A percentile compares a stretch with the other conserved stretches of the same genome.
These are phyloP conservation scores for Ormosia emarginata DNA, from an alignment of 306 rosid genomes.

Conservation along the genomic window DNA sequence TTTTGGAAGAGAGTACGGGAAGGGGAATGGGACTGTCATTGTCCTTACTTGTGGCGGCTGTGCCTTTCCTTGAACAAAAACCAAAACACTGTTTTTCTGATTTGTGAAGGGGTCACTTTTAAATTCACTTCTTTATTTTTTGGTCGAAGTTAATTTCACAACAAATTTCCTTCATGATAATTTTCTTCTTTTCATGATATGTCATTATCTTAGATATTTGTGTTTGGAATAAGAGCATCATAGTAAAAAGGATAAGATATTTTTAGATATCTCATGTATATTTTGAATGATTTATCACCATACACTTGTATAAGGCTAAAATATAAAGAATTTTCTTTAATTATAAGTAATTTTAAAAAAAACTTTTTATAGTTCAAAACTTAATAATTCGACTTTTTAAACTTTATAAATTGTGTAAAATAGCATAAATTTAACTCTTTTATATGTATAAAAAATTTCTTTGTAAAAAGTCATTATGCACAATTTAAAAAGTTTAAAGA, in stretches of 20 bases:
- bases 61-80: conserved; percentile 10
- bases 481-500: no score
- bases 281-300: neutral
- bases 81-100: neutral
- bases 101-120: neutral
- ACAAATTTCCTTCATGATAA: neutral
- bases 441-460: no score
- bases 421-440: no score
- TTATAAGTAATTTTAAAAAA: no score
- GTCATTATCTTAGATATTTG: neutral
- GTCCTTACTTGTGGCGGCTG: conserved; percentile 97
- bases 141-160: neutral
- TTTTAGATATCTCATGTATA: neutral
- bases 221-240: neutral
- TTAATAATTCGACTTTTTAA: no score
- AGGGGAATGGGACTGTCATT: conserved; percentile 87
- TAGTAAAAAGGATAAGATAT: neutral
- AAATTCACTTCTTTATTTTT: neutral
- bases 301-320: no score
- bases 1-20: conserved; percentile 69
- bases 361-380: no score
- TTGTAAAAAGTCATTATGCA: no score
- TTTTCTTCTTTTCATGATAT: neutral
- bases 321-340: no score
- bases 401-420: no score